phyloP scores from a whole-genome alignment of 495 filamentous ascomycete genomes.

The Daldinia bambusicola region DNA sequence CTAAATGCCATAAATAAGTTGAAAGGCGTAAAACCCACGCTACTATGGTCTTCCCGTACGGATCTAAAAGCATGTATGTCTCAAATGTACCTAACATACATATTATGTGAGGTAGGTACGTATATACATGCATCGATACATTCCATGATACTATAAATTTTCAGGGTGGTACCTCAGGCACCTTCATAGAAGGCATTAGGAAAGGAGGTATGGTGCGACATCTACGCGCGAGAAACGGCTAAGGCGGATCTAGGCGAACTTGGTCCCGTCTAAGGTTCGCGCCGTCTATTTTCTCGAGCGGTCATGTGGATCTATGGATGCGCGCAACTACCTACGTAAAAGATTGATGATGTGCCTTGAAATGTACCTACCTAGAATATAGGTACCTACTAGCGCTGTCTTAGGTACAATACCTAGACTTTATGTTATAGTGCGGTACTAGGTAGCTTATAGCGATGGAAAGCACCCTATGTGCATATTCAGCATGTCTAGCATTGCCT shows the following conservation, averaged over 20 bases:
- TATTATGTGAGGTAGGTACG: slow-evolving; percentile 18
- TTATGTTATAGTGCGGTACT: too few relatives aligned
- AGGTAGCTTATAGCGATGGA: background rate
- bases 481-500: background rate
- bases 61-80: slow-evolving; percentile 19
- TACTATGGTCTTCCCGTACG: background rate
- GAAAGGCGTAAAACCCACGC: too few relatives aligned
- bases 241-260: slow-evolving; percentile 42
- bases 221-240: slow-evolving; percentile 31
- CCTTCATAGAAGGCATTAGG: background rate
- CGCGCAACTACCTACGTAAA: background rate
- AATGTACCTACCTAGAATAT: too few relatives aligned
- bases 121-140: background rate
- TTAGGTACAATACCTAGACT: too few relatives aligned
- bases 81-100: slow-evolving; percentile 9
- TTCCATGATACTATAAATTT: too few relatives aligned
- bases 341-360: background rate
- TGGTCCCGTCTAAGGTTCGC: slow-evolving; percentile 20
- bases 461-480: too few relatives aligned
- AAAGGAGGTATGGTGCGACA: background rate
- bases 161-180: background rate
- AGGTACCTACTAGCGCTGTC: too few relatives aligned
- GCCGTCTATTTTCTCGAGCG: slow-evolving; percentile 20
- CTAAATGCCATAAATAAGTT: slow-evolving; percentile 32
- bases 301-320: slow-evolving; percentile 34